Conservation (phyloP, 306 rosid species). For the Vicia sativa region DNA sequence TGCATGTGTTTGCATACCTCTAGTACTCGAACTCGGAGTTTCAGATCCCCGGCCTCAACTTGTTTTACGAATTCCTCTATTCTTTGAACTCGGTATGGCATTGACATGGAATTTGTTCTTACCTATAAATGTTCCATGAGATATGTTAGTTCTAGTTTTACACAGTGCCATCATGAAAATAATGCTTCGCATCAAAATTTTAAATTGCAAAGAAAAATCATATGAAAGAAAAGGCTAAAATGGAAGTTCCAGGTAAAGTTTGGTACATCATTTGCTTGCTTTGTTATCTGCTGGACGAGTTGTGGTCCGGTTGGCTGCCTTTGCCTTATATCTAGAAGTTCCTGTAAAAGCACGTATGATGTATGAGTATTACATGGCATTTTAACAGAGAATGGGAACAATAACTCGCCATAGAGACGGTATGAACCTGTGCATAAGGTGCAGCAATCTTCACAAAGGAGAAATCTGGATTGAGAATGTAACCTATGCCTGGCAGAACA, state of each 20-base stretch:
- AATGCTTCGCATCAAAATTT: constrained; percentile 21
- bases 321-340: constrained; percentile 81
- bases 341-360: constrained; percentile 52
- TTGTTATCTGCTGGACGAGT: constrained; percentile 77
- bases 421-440: constrained; percentile 89
- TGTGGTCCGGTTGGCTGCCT: constrained; percentile 60
- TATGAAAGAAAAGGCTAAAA: constrained; percentile 29
- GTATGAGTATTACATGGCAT: constrained; percentile 4
- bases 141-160: constrained; percentile 16
- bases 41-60: constrained; percentile 84
- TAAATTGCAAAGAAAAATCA: constrained; percentile 1
- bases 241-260: constrained; percentile 26
- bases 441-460: constrained; percentile 94
- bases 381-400: background rate
- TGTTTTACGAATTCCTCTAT: constrained; percentile 90
- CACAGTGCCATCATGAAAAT: constrained; percentile 2
- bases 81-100: constrained; percentile 93
- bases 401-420: constrained; percentile 8
- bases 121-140: constrained; percentile 55
- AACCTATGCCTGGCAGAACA: constrained; percentile 71
- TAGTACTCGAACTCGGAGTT: constrained; percentile 93
- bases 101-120: constrained; percentile 79
- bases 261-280: constrained; percentile 83
- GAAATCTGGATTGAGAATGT: constrained; percentile 75
- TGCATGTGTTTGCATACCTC: constrained; percentile 75